Base-by-base conservation (phyloP, 208 protist species). In the Vickermania spadyakhi region DNA sequence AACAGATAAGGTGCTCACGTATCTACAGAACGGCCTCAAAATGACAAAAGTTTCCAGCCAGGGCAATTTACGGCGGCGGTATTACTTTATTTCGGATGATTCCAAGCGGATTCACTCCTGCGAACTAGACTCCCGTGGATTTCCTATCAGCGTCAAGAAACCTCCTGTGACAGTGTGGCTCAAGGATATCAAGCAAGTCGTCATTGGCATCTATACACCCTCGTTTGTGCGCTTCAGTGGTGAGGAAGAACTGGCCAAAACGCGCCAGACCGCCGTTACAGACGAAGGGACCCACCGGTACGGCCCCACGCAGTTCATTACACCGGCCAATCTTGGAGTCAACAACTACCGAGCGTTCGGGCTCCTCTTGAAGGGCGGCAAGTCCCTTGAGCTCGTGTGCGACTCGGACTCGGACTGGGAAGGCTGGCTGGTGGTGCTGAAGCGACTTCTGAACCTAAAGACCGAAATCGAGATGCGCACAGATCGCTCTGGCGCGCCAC, bases 11-110 rank as follows among this genome's bases (percentile, higher is more conserved):
- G 87, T 93, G 25, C 60, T 96, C 26, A 77, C 67, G n/a, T 96
- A 94, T 72, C 67, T 96, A 56, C 78, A 81, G 31, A 73, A 81
- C 58, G 90, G 90, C 30, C 73, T 84, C 26, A 77, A 79, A 49
- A 93, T 96, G 85, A 88, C 70, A n/a, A 94, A 96, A 71, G 81
- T 94, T 26, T 89, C 81, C 29, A 84, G 83, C 64, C 87, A 84
- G 50, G 84, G 72, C 45, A 65, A 86, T 61, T 59, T 86, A 51
- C 77, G 81, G 51, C 69, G 75, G 36, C 84, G 86, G 52, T 93
- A 91, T 63, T 93, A 90, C 66, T 96, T 93, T 63, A 58, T 96
- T 56, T 96, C 89, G 36, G 85, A 94, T 1, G 84, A 94, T 70
- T 71, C 72, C 61, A 90, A 86, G 64, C 74, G 79, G 64, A 93